These are phyloP conservation scores for Cetradonia linearis DNA, from an alignment of 495 filamentous ascomycete genomes.

Conservation along the genomic window DNA sequence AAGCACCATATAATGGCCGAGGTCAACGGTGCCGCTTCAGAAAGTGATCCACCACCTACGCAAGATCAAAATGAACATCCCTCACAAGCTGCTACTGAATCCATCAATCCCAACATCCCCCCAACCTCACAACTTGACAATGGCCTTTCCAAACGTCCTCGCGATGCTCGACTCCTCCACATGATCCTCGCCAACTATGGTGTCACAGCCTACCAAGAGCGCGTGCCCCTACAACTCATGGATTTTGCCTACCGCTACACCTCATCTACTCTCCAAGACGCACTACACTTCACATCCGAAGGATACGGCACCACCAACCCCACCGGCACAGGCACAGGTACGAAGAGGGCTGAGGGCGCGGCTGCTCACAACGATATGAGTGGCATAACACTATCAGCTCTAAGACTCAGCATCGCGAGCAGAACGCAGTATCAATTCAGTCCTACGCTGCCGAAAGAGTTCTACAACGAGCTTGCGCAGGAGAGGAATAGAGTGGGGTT, in stretches of 20 bases:
- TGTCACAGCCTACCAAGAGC: constrained; percentile 82
- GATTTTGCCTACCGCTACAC: constrained; percentile 92
- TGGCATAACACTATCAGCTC: constrained; percentile 43
- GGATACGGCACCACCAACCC: constrained; percentile 36
- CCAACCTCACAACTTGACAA: constrained; percentile 33
- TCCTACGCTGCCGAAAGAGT: constrained; percentile 68
- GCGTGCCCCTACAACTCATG: constrained; percentile 85
- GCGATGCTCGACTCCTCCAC: constrained; percentile 85
- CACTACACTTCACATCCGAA: constrained; percentile 44
- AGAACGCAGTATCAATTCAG: constrained; percentile 57
- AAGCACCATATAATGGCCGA: constrained; percentile 8
- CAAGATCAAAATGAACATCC: neutral
- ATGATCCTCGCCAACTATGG: constrained; percentile 80
- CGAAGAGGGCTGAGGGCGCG: constrained; percentile 6
- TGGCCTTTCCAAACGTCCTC: constrained; percentile 62
- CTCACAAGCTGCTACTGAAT: constrained; percentile 1
- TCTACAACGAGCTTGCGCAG: constrained; percentile 67
- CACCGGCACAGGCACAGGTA: neutral
- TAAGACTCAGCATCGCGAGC: constrained; percentile 55
- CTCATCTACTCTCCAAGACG: constrained; percentile 40
- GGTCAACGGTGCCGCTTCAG: constrained; percentile 9
- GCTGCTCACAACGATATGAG: constrained; percentile 33
- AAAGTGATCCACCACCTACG: constrained; percentile 1
- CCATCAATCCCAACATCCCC: constrained; percentile 12
- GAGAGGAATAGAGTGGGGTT: constrained; percentile 74